Percentiles rank a stretch among this genome's conserved stretches.
These are phyloP conservation scores for Leishmania braziliensis DNA, from an alignment of 208 protist genomes.

Conservation along the genomic window DNA sequence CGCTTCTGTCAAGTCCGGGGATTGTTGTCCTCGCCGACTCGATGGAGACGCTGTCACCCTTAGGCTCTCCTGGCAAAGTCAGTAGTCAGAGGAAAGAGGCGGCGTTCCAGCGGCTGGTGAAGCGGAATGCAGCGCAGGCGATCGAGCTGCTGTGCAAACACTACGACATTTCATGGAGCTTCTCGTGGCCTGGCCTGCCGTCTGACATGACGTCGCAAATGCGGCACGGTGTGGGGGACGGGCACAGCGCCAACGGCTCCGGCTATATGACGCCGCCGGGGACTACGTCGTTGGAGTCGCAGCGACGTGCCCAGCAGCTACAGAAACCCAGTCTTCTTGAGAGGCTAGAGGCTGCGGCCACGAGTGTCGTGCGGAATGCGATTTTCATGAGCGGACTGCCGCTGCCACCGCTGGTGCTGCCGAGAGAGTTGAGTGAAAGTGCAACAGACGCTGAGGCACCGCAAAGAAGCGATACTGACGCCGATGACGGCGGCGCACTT, in stretches of 20 bases:
- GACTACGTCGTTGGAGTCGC: conserved; percentile 8
- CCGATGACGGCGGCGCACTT: neutral
- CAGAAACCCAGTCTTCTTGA: conserved; percentile 13
- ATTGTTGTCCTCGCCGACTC: conserved; percentile 4
- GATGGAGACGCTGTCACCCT: conserved; percentile 33
- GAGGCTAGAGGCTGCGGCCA: conserved; percentile 11
- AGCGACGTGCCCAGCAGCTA: conserved; percentile 13
- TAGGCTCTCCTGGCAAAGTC: conserved; percentile 25
- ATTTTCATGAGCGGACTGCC: neutral
- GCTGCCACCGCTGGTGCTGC: neutral
- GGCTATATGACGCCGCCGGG: conserved; percentile 5
- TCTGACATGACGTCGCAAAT: conserved; percentile 11
- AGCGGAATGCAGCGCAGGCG: conserved; percentile 48
- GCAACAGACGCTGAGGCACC: neutral
- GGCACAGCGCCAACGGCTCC: conserved; percentile 25
- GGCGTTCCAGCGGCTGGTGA: conserved; percentile 45
- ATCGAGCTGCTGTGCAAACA: conserved; percentile 51
- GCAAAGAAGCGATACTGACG: neutral
- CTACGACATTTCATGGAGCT: conserved; percentile 36
- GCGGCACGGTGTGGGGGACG: neutral
- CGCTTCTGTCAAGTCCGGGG: neutral
- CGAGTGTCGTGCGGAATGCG: conserved; percentile 7
- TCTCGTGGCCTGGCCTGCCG: neutral
- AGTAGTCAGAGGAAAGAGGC: conserved; percentile 26
- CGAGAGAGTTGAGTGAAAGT: neutral